Percentiles rank a stretch among this genome's conserved stretches.
Evolutionary conservation across 164 flowering plant genomes (phyloP).

Genomic region (Cinnamomum chago): DNA sequence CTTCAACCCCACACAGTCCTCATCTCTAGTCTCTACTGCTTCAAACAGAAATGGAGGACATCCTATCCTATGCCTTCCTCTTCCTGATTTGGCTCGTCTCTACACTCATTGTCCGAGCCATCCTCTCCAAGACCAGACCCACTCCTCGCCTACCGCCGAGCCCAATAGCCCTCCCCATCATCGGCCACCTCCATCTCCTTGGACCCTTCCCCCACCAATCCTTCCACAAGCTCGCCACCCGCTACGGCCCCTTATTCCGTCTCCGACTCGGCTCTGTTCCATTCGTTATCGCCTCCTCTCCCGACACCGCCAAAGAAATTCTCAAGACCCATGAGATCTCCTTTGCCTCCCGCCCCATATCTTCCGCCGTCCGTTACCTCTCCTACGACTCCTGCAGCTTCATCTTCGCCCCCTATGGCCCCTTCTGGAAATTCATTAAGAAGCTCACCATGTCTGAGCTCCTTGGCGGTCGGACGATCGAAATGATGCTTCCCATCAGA

Average conservation of each 20-base stretch:
- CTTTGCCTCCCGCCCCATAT: constrained; percentile 32
- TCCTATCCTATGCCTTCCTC: constrained; percentile 12
- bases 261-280: constrained; percentile 45
- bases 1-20: too few relatives aligned
- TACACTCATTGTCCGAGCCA: constrained; percentile 15
- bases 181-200: constrained; percentile 62
- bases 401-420: constrained; percentile 51
- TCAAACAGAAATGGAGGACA: neutral
- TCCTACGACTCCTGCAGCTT: constrained; percentile 36
- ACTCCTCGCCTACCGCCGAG: constrained; percentile 39
- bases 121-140: constrained; percentile 9
- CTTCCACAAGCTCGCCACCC: constrained; percentile 33
- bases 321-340: constrained; percentile 44
- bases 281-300: constrained; percentile 37
- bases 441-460: constrained; percentile 50
- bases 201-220: constrained; percentile 44
- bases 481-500: constrained; percentile 26
- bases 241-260: constrained; percentile 49
- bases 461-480: constrained; percentile 31
- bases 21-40: too few relatives aligned
- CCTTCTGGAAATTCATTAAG: constrained; percentile 59
- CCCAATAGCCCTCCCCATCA: constrained; percentile 41
- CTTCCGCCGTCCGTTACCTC: constrained; percentile 29
- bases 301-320: constrained; percentile 40
- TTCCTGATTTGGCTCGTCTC: constrained; percentile 26